Evolutionary conservation across 345 rosid genomes (phyloP).

Genomic region (Rhizophora mangle): DNA sequence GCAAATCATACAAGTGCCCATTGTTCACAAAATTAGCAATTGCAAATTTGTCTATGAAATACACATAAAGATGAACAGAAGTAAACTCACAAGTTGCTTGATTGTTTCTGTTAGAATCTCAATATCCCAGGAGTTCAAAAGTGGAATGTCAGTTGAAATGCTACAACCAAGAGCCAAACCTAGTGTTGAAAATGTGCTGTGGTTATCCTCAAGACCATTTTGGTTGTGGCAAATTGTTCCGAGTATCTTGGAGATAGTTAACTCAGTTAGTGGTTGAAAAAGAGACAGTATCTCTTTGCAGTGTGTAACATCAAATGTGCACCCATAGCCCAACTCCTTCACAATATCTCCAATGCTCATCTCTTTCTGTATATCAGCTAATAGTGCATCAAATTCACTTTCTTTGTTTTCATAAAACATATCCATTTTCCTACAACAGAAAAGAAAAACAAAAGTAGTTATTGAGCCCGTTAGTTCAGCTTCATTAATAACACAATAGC

Average conservation of each 20-base stretch:
- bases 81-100: conserved; percentile 63
- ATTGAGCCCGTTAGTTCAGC: not conserved
- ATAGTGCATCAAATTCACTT: conserved; percentile 68
- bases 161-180: conserved; percentile 63
- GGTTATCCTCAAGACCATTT: conserved; percentile 53
- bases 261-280: conserved; percentile 69
- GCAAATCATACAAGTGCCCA: conserved; percentile 12
- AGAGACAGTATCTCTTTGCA: conserved; percentile 74
- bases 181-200: conserved; percentile 60
- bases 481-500: not conserved
- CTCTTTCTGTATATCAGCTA: conserved; percentile 86
- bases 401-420: conserved; percentile 39
- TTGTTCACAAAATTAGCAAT: conserved; percentile 2
- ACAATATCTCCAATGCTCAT: conserved; percentile 66
- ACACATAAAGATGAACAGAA: not conserved
- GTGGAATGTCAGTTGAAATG: conserved; percentile 46
- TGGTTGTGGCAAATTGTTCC: conserved; percentile 53
- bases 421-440: conserved; percentile 46
- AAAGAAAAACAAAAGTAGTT: conserved; percentile 9
- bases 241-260: conserved; percentile 62
- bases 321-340: conserved; percentile 85
- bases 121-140: conserved; percentile 65
- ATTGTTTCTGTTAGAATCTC: conserved; percentile 69
- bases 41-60: conserved; percentile 9
- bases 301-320: conserved; percentile 63